Evolutionary conservation across 345 rosid species (phyloP), one percentile per base, ranked within the genome.

Genomic region (Linum tenue): DNA sequence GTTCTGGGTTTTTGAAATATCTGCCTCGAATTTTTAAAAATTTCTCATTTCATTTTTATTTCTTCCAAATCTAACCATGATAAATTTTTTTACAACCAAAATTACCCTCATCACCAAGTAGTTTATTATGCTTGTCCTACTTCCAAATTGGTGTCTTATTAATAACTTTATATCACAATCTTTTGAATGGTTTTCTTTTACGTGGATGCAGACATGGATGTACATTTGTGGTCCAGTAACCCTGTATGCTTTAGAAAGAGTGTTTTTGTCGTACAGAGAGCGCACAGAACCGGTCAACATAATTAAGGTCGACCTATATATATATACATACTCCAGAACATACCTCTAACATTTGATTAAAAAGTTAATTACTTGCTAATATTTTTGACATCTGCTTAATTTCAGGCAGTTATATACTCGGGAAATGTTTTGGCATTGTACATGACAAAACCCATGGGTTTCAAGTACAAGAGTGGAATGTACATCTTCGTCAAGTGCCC

Each of bases 391-490:
- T 43, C 3, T 16, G 22, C 11, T 48, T 5, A 60, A n/a, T 70
- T 65, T 67, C 82, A 94, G 99, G 99, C 95, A 62, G 80, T 82
- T 42, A 87, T 87, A 74, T 91, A 91, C 66, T 35, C 96, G 31
- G 99, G 99, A 63, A 91, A 89, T 67, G 97, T 94, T 75, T 82
- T 94, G 36, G 97, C 97, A 17, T 76, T 90, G 7, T 88, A 94
- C 80, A 77, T 94, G 67, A 81, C 83, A 7, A 94, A 94, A 75
- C 99, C 99, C 58, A 77, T 73, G 10, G 92, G 85, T 36, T 94
- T 94, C 73, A 86, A 73, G 75, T 91, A 94, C 73, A 76, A 75
- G 77, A 94, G 97, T 74, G 99, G 99, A 64, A 94, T 94, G 99
- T 91, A 94, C 73, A 75, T 91, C 67, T 94, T 94, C 63, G 77